Base-by-base conservation (phyloP, 495 filamentous ascomycete species). In the Aspergillus hancockii region DNA sequence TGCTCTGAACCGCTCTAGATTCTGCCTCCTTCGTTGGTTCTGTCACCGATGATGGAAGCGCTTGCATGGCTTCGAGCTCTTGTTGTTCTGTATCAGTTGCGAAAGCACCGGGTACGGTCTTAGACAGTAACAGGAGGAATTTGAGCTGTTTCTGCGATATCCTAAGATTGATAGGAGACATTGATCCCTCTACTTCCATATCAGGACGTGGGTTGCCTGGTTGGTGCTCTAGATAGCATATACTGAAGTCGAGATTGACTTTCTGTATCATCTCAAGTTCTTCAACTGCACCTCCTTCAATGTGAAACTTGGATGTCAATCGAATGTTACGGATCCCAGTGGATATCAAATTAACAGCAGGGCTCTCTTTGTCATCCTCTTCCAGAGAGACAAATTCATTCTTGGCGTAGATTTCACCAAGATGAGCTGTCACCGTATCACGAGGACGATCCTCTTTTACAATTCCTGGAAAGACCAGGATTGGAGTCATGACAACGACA, bases 231-330 rank as follows among this genome's bases (percentile, higher is more conserved):
- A 90, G 81, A 66, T 95, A 92, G 23, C 88, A 96, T 57, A 98
- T 85, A 51, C 88, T 89, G 74, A 97, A 97, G 34, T 89, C 90
- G 36, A 98, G 78, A 67, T 98, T 93, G 16, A 98, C 91, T 62
- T 97, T 93, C 67, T 98, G 91, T 58, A 98, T 93, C 76, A 98
- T 88, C 70, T 98, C 91, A 22, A 98, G 80, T 65, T 96, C 92
- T 72, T 98, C 93, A 0, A 83, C 82, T 53, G 83, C 71, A 46
- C 84, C 85, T 31, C 85, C 83, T 12, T 80, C 74, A 61, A 93
- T 97, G 67, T 97, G 84, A 70, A 98, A 94, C 41, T 89, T 83
- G 9, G 95, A 97, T 1, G 92, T 96, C 43, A 98, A 71, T 36
- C 90, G 85, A 54, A 97, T 91, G 60, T 97, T 93, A 43, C 93